phyloP scores from a whole-genome alignment of 78 protist genomes.

The Paratrimastix pyriformis region DNA sequence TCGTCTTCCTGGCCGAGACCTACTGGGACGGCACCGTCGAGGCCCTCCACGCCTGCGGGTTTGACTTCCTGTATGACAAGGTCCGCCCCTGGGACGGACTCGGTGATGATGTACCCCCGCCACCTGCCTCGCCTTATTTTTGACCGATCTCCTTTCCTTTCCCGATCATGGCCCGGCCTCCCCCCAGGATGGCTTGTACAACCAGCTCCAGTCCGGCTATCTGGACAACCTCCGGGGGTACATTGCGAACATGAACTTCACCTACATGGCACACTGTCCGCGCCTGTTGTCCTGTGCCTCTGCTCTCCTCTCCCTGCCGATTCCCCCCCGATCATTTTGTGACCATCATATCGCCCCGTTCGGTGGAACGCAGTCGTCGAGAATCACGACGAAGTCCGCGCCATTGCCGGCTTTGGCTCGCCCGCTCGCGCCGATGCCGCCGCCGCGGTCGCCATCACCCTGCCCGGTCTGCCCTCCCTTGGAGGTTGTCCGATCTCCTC shows the following conservation, averaged over 20 bases:
- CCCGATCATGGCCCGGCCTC: neutral
- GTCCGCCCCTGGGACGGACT: slow-evolving; percentile 12
- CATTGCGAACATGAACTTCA: neutral
- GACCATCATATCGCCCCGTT: too few species aligned
- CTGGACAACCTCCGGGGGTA: slow-evolving; percentile 2
- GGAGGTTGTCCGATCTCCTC: too few species aligned
- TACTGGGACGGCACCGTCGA: slow-evolving; percentile 51
- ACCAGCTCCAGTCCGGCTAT: slow-evolving; percentile 24
- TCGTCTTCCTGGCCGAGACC: slow-evolving; percentile 66
- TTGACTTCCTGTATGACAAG: slow-evolving; percentile 77
- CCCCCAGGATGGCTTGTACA: slow-evolving; percentile 27
- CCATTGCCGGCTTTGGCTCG: slow-evolving; percentile 51
- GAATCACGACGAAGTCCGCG: slow-evolving; percentile 72
- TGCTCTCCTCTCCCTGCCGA: slow-evolving; percentile 27
- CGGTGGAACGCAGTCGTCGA: too few species aligned
- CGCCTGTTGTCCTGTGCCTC: neutral
- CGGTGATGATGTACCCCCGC: too few species aligned
- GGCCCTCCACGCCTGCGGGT: slow-evolving; percentile 48
- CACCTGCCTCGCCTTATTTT: too few species aligned
- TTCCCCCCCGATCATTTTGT: too few species aligned
- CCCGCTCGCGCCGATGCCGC: slow-evolving; percentile 59
- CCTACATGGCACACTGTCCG: slow-evolving; percentile 22
- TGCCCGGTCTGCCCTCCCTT: too few species aligned
- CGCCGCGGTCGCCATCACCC: slow-evolving; percentile 52
- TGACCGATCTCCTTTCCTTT: too few species aligned